Percentiles rank a stretch among this genome's conserved stretches.
Evolutionary conservation across 2,329 filamentous ascomycete genomes (phyloP).

Genomic region (Phyllosticta capitalensis): DNA sequence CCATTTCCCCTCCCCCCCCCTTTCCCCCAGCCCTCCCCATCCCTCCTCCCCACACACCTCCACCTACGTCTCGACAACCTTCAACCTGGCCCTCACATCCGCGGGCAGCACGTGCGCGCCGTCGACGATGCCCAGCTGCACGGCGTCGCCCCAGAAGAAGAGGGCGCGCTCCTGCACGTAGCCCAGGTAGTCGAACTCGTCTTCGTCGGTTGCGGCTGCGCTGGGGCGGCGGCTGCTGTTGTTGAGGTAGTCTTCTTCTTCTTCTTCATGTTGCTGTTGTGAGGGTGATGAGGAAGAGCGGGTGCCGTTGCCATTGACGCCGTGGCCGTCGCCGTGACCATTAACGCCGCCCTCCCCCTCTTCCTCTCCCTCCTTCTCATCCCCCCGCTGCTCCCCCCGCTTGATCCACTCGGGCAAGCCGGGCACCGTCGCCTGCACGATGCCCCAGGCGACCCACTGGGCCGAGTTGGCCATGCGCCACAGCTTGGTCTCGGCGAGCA

Average conservation of each 20-base stretch:
- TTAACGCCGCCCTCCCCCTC: not conserved
- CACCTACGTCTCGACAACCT: slow-evolving; percentile 51
- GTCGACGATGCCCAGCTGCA: slow-evolving; percentile 65
- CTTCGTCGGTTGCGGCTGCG: slow-evolving; percentile 35
- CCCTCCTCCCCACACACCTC: not conserved
- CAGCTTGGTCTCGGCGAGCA: slow-evolving; percentile 69
- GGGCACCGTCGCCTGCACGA: slow-evolving; percentile 84
- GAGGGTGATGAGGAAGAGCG: slow-evolving; percentile 11
- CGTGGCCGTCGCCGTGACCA: no score
- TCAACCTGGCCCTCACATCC: slow-evolving; percentile 54
- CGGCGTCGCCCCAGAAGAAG: slow-evolving; percentile 90
- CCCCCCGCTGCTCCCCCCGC: not conserved
- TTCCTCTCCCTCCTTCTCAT: slow-evolving; percentile 12
- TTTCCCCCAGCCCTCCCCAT: not conserved
- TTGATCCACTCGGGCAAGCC: slow-evolving; percentile 50
- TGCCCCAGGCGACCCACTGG: slow-evolving; percentile 91
- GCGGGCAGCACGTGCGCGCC: slow-evolving; percentile 64
- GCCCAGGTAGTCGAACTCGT: slow-evolving; percentile 84
- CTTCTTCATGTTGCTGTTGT: slow-evolving; percentile 15
- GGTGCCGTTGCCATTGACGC: no score
- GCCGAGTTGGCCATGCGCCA: slow-evolving; percentile 86
- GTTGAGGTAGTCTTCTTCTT: slow-evolving; percentile 11
- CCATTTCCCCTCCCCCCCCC: not conserved
- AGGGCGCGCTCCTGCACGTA: slow-evolving; percentile 86
- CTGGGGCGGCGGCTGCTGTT: slow-evolving; percentile 25